Conservation (phyloP, 2,329 filamentous ascomycete genomes). For the Orbilia brochopaga region DNA sequence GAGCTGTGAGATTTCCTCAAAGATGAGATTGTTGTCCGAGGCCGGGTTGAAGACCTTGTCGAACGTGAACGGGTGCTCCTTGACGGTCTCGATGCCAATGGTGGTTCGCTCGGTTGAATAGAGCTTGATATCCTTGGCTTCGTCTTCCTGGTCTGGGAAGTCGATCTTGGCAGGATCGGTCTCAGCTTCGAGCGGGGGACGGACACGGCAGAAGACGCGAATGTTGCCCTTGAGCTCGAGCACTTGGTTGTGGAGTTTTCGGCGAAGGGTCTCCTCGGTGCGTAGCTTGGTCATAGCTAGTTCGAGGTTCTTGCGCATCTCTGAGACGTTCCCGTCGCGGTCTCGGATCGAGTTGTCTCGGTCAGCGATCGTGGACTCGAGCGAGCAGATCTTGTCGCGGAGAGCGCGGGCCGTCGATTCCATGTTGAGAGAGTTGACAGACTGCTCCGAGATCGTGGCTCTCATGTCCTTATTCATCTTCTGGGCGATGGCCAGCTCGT, state of each 20-base stretch:
- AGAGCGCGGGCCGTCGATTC: constrained; percentile 78
- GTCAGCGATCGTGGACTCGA: constrained; percentile 86
- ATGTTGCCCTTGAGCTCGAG: constrained; percentile 98
- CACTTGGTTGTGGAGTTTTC: constrained; percentile 95
- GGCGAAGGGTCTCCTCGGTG: constrained; percentile 85
- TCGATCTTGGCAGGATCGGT: constrained; percentile 73
- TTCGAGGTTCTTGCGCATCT: constrained; percentile 73
- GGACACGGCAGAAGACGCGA: constrained; percentile 94
- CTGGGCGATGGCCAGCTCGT: constrained; percentile 68
- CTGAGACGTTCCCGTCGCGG: constrained; percentile 79
- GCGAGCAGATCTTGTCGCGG: constrained; percentile 81
- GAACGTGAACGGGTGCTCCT: constrained; percentile 85
- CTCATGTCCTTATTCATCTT: constrained; percentile 66
- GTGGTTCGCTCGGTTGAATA: constrained; percentile 83
- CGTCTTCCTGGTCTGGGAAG: constrained; percentile 79
- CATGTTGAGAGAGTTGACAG: constrained; percentile 69
- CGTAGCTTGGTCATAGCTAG: constrained; percentile 80
- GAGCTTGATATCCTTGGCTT: constrained; percentile 84
- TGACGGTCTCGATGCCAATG: constrained; percentile 75
- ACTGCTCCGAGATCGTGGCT: constrained; percentile 66
- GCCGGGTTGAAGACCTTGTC: constrained; percentile 86
- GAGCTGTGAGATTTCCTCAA: constrained; percentile 94
- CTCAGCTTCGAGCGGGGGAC: constrained; percentile 71
- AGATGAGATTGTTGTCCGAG: constrained; percentile 82
- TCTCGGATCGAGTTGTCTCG: constrained; percentile 84